Evolutionary conservation across 345 rosid species (phyloP).

Genomic region (Corchorus capsularis): DNA sequence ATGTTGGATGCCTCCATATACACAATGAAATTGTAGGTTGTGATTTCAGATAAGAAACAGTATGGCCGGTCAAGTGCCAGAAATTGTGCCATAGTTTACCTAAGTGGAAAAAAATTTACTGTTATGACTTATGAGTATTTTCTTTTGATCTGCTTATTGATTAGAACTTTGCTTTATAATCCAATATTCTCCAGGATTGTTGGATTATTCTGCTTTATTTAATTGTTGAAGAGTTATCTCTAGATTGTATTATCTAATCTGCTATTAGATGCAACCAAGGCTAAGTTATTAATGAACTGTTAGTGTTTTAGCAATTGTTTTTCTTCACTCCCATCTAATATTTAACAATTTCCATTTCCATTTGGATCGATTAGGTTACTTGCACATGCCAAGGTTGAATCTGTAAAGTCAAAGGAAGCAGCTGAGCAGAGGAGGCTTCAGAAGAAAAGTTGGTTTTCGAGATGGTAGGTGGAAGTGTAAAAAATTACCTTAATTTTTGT

Average conservation of each 20-base stretch:
- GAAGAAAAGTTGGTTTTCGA: conserved; percentile 86
- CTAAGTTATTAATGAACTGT: background rate
- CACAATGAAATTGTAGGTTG: background rate
- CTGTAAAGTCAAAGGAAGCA: conserved; percentile 87
- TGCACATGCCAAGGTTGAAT: conserved; percentile 98
- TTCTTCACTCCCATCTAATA: conserved; percentile 9
- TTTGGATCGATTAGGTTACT: conserved; percentile 65
- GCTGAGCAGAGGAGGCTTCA: conserved; percentile 80
- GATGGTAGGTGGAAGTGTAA: conserved; percentile 56
- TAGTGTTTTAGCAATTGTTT: background rate
- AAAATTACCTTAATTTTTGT: background rate
- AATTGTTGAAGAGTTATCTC: conserved; percentile 7
- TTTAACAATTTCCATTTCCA: conserved; percentile 17
- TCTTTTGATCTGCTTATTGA: background rate
- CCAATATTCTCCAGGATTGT: background rate
- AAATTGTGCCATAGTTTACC: background rate
- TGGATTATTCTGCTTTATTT: background rate
- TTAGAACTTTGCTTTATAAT: background rate
- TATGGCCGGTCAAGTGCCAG: background rate
- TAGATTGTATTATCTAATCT: background rate
- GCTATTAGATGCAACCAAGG: background rate
- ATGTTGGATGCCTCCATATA: background rate
- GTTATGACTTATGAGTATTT: background rate
- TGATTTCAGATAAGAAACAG: background rate
- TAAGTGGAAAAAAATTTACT: background rate